phyloP scores from a whole-genome alignment of 2,329 filamentous ascomycete genomes.

The Exophiala dermatitidis region DNA sequence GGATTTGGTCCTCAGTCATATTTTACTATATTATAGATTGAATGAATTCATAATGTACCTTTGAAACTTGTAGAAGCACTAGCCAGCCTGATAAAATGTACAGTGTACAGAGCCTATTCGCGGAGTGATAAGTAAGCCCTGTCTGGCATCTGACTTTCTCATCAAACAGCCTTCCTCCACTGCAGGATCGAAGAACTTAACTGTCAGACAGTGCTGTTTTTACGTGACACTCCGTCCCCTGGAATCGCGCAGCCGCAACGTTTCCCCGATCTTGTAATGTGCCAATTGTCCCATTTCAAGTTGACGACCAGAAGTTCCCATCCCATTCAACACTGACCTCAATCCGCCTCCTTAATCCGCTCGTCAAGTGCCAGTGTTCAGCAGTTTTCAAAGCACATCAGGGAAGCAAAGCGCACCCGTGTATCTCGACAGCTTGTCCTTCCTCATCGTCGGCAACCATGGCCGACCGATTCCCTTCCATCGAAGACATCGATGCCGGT shows the following conservation, averaged over 20 bases:
- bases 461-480: constrained; percentile 71
- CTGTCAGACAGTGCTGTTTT: not conserved
- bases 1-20: no score
- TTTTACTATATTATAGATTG: no score
- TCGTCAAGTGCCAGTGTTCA: no score
- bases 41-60: no score
- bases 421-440: not conserved
- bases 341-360: no score
- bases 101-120: not conserved
- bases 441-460: constrained; percentile 38
- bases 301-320: no score
- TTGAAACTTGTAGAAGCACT: no score
- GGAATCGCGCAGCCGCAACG: not conserved
- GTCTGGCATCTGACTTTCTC: not conserved
- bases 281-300: not conserved
- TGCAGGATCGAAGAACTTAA: not conserved
- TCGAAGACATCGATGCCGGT: constrained; percentile 67
- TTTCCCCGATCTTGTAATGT: not conserved
- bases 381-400: no score
- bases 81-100: no score
- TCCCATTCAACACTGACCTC: no score
- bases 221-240: not conserved
- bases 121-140: not conserved
- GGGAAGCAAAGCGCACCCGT: no score
- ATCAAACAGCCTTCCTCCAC: not conserved